Conservation (phyloP, 371 early-diverging fungal genomes). For the Zopfochytrium polystomum region DNA sequence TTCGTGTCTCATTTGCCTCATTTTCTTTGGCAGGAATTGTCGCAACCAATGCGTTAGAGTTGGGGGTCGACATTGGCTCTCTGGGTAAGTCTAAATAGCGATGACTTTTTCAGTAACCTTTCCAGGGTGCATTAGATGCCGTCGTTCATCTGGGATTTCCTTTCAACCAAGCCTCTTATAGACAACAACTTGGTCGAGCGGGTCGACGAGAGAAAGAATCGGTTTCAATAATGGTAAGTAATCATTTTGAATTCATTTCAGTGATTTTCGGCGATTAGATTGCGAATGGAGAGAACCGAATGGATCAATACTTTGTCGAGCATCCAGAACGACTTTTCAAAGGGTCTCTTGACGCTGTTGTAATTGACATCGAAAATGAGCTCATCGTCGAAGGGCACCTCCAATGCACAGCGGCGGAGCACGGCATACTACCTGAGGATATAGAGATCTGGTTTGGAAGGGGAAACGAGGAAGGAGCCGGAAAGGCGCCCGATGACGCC, state of each 20-base stretch:
- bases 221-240: conserved; percentile 53
- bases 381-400: conserved; percentile 54
- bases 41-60: conserved; percentile 44
- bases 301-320: conserved; percentile 57
- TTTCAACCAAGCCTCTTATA: conserved; percentile 39
- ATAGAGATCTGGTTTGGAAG: conserved; percentile 44
- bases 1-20: conserved; percentile 5
- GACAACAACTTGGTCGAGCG: conserved; percentile 69
- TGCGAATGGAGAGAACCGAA: conserved; percentile 41
- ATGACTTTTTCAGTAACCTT: too few relatives aligned
- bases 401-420: conserved; percentile 66
- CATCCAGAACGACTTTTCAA: conserved; percentile 52
- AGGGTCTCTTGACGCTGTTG: conserved; percentile 36
- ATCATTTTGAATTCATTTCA: too few relatives aligned
- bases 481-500: not conserved
- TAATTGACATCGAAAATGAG: conserved; percentile 43
- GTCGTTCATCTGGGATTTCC: conserved; percentile 47
- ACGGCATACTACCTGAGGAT: conserved; percentile 32
- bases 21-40: conserved; percentile 22
- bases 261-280: conserved; percentile 12
- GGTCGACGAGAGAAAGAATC: conserved; percentile 64
- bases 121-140: conserved; percentile 30
- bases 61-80: conserved; percentile 50
- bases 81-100: too few relatives aligned
- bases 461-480: not conserved